Percentiles rank a stretch among this genome's conserved stretches.
These are phyloP conservation scores for Saccharata proteae DNA, from an alignment of 2,329 filamentous ascomycete species.

Conservation along the genomic window DNA sequence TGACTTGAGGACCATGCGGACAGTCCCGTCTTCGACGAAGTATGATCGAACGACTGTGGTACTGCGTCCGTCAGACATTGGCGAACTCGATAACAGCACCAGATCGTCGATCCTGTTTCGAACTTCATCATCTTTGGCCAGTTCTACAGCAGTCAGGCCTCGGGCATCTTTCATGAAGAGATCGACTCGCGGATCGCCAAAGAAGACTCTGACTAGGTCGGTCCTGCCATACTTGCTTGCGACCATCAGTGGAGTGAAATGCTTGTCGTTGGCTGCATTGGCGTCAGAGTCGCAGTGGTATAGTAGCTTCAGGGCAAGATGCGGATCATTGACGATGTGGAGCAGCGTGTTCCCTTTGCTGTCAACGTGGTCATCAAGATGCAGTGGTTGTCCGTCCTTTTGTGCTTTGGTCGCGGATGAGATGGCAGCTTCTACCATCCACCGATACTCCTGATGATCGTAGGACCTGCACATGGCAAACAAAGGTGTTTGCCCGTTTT, in stretches of 20 bases:
- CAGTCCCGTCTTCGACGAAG: slow-evolving; percentile 92
- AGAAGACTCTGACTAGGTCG: slow-evolving; percentile 81
- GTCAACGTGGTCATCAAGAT: slow-evolving; percentile 87
- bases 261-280: slow-evolving; percentile 89
- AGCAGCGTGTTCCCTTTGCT: slow-evolving; percentile 85
- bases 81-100: slow-evolving; percentile 57
- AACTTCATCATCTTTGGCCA: slow-evolving; percentile 96
- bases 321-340: slow-evolving; percentile 85
- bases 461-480: slow-evolving; percentile 94
- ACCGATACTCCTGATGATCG: slow-evolving; percentile 74
- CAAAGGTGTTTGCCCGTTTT: slow-evolving; percentile 93
- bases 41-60: slow-evolving; percentile 91
- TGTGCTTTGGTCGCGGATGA: slow-evolving; percentile 63
- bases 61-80: slow-evolving; percentile 64
- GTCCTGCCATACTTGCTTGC: slow-evolving; percentile 95
- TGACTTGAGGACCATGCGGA: slow-evolving; percentile 87
- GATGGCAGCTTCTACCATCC: slow-evolving; percentile 78
- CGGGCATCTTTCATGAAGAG: slow-evolving; percentile 70
- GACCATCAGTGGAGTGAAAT: slow-evolving; percentile 92
- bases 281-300: slow-evolving; percentile 85
- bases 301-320: slow-evolving; percentile 63
- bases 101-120: slow-evolving; percentile 94
- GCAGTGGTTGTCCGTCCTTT: slow-evolving; percentile 64
- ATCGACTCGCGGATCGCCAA: slow-evolving; percentile 79
- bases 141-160: slow-evolving; percentile 84